phyloP scores from a whole-genome alignment of 1,139 yeast genomes.

The Blastobotrys arbuscula region DNA sequence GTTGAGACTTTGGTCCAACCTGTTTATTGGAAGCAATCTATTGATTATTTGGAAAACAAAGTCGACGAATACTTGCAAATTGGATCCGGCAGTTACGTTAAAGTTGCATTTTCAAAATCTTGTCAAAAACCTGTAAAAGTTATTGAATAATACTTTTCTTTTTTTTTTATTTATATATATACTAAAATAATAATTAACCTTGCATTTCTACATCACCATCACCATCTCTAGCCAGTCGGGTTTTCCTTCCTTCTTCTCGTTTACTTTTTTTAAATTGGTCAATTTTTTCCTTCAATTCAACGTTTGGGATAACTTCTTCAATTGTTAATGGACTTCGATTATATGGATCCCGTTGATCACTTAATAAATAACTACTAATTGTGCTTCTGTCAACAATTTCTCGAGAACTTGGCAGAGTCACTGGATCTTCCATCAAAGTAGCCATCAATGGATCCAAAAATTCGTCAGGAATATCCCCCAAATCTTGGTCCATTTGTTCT shows the following conservation, averaged over 20 bases:
- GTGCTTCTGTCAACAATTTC: constrained; percentile 85
- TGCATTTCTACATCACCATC: constrained; percentile 4
- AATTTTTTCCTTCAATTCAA: constrained; percentile 59
- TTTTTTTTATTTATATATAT: not conserved
- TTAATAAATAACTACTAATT: constrained; percentile 85
- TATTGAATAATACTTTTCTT: not conserved
- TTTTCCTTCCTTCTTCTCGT: constrained; percentile 44
- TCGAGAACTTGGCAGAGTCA: constrained; percentile 77
- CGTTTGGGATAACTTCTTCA: constrained; percentile 77
- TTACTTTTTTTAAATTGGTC: constrained; percentile 44
- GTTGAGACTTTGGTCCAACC: constrained; percentile 28
- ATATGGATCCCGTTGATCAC: constrained; percentile 96
- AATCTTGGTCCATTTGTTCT: constrained; percentile 77
- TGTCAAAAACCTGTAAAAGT: not conserved
- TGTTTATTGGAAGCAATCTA: constrained; percentile 33
- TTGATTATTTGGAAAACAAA: constrained; percentile 16
- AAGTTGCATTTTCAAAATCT: not conserved
- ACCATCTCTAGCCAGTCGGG: constrained; percentile 16
- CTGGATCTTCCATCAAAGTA: constrained; percentile 94
- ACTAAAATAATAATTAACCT: not conserved
- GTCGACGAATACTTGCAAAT: constrained; percentile 6
- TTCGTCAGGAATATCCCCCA: constrained; percentile 95
- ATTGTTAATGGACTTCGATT: constrained; percentile 85
- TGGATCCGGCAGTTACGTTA: constrained; percentile 13
- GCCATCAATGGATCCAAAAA: constrained; percentile 95